Evolutionary conservation across 2,329 filamentous ascomycete species (phyloP), one percentile per base, ranked within the genome.

Genomic region (Curvularia lunata): DNA sequence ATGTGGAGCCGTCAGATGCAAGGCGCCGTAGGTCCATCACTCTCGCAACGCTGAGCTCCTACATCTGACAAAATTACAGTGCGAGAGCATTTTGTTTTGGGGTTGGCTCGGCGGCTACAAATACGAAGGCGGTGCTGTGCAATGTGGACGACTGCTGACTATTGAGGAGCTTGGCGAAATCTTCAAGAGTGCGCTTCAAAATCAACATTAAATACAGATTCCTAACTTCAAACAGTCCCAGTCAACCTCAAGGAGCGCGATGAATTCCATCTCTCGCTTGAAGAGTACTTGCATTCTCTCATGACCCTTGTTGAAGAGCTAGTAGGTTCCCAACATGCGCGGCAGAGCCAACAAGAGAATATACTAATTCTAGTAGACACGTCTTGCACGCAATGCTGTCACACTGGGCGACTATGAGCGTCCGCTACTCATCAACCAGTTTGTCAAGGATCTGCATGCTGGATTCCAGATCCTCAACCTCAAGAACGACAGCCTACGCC

Each of bases 401-500:
- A 97, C 94, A 0, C 82, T 97, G 37, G 92, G 92, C 57, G 93
- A 99, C 78, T 92, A 93, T 70, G 83, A 86, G 56, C 86, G 95
- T 58, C 95, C 95, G 18, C 83, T 97, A 53, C 88, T 91, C 74
- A 97, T 98, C 77, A 91, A 90, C 75, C 85, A 87, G 63, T 98
- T 98, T 75, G 88, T 97, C 81, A 97, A 97, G 81, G 93, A 98
- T 73, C 80, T 99, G 37, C 94, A 97, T 70, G 91, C 93, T 2
- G 95, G 94, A 16, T 99, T 99, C 80, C 95, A 98, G 84, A 86
- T 98, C 66, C 85, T 99, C 66, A 99, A 99, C 76, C 83, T 99
- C 67, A 98, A 98, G 84, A 99, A 99, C 71, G 95, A 99, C 76
- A 88, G 88, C 21, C 79, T 99, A 71, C 86, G 95, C 58, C 91